Percentiles rank a stretch among this genome's conserved stretches.
Evolutionary conservation across 2,329 filamentous ascomycete species (phyloP).

Genomic region (Cladosporium sphaerospermum): DNA sequence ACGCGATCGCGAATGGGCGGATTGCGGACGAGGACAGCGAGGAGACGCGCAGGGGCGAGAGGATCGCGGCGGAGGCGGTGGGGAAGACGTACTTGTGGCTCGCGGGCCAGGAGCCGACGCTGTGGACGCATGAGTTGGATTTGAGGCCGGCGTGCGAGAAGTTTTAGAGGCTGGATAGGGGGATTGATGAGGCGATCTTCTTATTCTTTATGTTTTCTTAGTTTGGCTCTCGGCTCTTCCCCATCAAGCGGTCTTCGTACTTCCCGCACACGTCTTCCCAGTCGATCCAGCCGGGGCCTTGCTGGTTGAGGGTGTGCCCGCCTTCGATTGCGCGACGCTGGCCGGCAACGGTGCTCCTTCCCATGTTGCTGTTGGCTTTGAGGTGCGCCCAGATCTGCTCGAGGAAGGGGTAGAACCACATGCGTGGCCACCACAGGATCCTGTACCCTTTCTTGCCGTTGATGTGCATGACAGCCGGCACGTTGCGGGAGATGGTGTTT

Average conservation of each 20-base stretch:
- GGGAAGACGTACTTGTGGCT: constrained; percentile 52
- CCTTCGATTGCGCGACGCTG: not conserved
- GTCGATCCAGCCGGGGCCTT: not conserved
- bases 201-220: not conserved
- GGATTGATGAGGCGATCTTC: not conserved
- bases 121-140: constrained; percentile 50
- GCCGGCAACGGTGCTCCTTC: too few relatives aligned
- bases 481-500: constrained; percentile 16
- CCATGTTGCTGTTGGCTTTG: not conserved
- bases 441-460: constrained; percentile 19
- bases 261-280: not conserved
- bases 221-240: not conserved
- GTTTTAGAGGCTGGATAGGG: constrained; percentile 29
- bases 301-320: not conserved
- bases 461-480: constrained; percentile 18
- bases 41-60: constrained; percentile 45
- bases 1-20: constrained; percentile 51
- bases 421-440: constrained; percentile 19
- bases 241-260: not conserved
- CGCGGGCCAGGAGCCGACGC: constrained; percentile 41
- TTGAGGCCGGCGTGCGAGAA: constrained; percentile 46
- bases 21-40: constrained; percentile 47
- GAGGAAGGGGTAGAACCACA: constrained; percentile 17
- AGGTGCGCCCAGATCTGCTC: not conserved
- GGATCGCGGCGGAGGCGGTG: constrained; percentile 53